Conservation (phyloP, 805 yeast species). For the Candida ascalaphidarum region DNA sequence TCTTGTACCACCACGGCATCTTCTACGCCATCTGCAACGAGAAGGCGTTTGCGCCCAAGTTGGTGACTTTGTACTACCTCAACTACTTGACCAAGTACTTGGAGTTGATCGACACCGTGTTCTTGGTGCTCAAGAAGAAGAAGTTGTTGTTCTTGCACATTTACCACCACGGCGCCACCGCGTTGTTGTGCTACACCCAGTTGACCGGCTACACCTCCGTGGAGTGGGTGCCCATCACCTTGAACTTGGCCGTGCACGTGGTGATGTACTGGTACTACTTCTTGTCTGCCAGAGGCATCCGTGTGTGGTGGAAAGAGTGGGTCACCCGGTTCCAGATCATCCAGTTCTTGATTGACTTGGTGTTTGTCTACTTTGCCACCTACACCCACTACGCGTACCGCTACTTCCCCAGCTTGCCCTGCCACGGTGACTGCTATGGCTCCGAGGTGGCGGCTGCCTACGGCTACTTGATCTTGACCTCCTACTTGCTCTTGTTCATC, state of each 20-base stretch:
- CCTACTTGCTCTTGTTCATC: conserved; percentile 84
- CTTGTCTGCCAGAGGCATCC: conserved; percentile 83
- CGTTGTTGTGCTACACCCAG: conserved; percentile 88
- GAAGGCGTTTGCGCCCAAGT: conserved; percentile 74
- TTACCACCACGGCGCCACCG: conserved; percentile 98
- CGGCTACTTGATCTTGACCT: conserved; percentile 82
- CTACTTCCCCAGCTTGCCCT: conserved; percentile 60
- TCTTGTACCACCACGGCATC: conserved; percentile 63
- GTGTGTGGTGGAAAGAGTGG: conserved; percentile 99
- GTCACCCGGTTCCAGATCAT: conserved; percentile 92
- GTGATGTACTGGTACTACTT: conserved; percentile 98
- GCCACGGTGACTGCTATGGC: conserved; percentile 78
- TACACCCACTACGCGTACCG: conserved; percentile 78
- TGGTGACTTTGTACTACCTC: conserved; percentile 80
- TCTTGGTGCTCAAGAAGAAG: conserved; percentile 86
- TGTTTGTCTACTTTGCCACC: conserved; percentile 88
- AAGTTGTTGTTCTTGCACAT: conserved; percentile 89
- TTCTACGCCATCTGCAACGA: conserved; percentile 76
- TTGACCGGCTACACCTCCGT: conserved; percentile 84
- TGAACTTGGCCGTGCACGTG: conserved; percentile 89
- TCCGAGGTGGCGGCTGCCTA: conserved; percentile 87
- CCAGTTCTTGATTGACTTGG: conserved; percentile 85
- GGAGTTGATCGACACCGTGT: conserved; percentile 86
- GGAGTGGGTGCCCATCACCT: conserved; percentile 88
- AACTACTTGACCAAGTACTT: conserved; percentile 85